Base-by-base conservation (phyloP, 2,329 filamentous ascomycete species). In the Fusarium sp. region DNA sequence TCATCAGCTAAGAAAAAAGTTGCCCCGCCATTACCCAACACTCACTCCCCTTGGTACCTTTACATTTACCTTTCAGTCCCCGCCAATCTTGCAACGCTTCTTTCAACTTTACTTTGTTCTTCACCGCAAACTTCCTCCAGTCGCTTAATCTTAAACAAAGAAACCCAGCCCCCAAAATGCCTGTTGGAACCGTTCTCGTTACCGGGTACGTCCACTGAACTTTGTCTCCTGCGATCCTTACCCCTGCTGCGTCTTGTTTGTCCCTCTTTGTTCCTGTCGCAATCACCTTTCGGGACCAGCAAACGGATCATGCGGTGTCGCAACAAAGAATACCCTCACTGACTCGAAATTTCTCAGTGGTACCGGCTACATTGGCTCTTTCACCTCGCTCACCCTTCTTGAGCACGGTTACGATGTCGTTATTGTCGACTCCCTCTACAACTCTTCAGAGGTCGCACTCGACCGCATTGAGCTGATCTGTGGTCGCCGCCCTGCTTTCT, bases 311-410 rank as follows among this genome's bases (percentile, higher is more conserved):
- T 53, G n/a, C 20, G 32, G 29, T 63, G 69, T 54, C 68, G 65
- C 69, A 56, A 57, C 60, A 65, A 62, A 65, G 47, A 68, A 62
- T 18, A 18, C 41, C 44, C 45, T 71, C 64, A 66, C 75, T 77
- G 63, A 78, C 37, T 60, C 42, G 48, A 41, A 20, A 37, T 32
- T 16, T 74, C 75, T 65, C 80, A 98, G 96, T 88, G 96, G 96
- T 78, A 97, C 94, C 72, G 96, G 96, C 85, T 99, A 99, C 87
- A 99, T 99, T 82, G 96, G 96, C 80, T 98, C 95, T 53, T 98
- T 98, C 87, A 99, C 96, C 67, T 86, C 93, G 60, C 90, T 99
- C 54, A 91, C 94, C 57, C 92, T 99, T 27, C 93, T 99, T 74
- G 88, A 98, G 79, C 92, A 96, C 78, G 94, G 91, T 81, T 98